Percentiles rank a stretch among this genome's conserved stretches.
phyloP scores from a whole-genome alignment of 2,329 filamentous ascomycete species.

The Cadophora sp. region DNA sequence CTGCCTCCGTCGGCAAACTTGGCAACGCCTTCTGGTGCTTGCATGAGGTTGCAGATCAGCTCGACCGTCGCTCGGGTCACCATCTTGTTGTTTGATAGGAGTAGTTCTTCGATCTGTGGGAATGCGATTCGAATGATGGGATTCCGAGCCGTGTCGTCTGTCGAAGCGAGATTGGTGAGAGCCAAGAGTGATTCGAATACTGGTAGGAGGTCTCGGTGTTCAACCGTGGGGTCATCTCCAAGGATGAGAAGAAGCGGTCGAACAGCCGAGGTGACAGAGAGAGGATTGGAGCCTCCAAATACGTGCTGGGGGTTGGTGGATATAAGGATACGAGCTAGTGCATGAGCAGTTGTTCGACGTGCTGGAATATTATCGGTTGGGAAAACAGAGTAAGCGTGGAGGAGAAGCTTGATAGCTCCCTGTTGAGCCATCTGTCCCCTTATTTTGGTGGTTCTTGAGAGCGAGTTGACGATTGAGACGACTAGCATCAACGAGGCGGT shows the following conservation, averaged over 20 bases:
- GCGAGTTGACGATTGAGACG: slow-evolving; percentile 76
- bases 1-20: slow-evolving; percentile 72
- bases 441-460: slow-evolving; percentile 76
- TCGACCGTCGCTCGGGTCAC: slow-evolving; percentile 87
- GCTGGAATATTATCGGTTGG: slow-evolving; percentile 55
- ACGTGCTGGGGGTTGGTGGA: slow-evolving; percentile 84
- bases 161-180: slow-evolving; percentile 89
- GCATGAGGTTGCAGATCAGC: slow-evolving; percentile 88
- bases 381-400: slow-evolving; percentile 72
- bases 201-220: slow-evolving; percentile 80
- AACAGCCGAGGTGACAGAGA: slow-evolving; percentile 79
- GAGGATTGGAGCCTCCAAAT: slow-evolving; percentile 79
- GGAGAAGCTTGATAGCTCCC: slow-evolving; percentile 86
- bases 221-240: slow-evolving; percentile 64
- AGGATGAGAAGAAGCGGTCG: slow-evolving; percentile 81
- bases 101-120: slow-evolving; percentile 79
- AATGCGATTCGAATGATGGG: slow-evolving; percentile 78
- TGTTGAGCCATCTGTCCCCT: slow-evolving; percentile 88
- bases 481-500: slow-evolving; percentile 74
- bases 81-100: slow-evolving; percentile 76
- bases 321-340: slow-evolving; percentile 84
- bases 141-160: slow-evolving; percentile 67
- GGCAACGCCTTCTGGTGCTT: slow-evolving; percentile 68
- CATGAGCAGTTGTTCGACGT: slow-evolving; percentile 73
- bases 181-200: slow-evolving; percentile 91